Conservation (phyloP, 306 rosid species). For the Quercus wislizeni region DNA sequence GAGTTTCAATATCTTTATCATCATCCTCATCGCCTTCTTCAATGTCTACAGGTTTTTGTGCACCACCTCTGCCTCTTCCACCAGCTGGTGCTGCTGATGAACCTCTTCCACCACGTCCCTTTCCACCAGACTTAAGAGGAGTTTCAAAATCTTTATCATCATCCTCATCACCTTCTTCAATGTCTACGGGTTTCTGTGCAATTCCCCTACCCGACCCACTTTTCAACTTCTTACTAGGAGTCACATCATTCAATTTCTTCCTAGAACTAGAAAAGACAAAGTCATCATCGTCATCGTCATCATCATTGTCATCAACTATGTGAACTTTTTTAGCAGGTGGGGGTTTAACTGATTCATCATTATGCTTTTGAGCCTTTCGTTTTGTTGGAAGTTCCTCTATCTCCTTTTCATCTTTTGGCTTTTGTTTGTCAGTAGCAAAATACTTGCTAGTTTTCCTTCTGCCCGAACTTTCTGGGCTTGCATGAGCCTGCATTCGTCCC, state of each 20-base stretch:
- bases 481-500: constrained; percentile 37
- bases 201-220: constrained; percentile 63
- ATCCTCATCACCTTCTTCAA: constrained; percentile 63
- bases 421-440: constrained; percentile 50
- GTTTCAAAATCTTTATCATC: constrained; percentile 41
- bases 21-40: constrained; percentile 67
- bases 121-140: constrained; percentile 50
- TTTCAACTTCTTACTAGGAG: constrained; percentile 75
- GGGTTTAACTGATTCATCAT: constrained; percentile 34
- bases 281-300: constrained; percentile 38
- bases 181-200: constrained; percentile 36
- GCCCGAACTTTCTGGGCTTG: constrained; percentile 54
- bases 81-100: constrained; percentile 52
- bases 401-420: constrained; percentile 53
- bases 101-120: constrained; percentile 51
- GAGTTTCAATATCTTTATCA: constrained; percentile 36
- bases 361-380: constrained; percentile 56
- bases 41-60: constrained; percentile 33
- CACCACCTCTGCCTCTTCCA: constrained; percentile 81
- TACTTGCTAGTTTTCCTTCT: constrained; percentile 85
- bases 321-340: constrained; percentile 42
- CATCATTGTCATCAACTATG: constrained; percentile 39
- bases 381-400: constrained; percentile 54
- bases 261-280: constrained; percentile 32
- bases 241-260: constrained; percentile 45